Evolutionary conservation across 768 basidiomycete genomes (phyloP), one percentile per base, ranked within the genome.

Genomic region (Russula foetens): DNA sequence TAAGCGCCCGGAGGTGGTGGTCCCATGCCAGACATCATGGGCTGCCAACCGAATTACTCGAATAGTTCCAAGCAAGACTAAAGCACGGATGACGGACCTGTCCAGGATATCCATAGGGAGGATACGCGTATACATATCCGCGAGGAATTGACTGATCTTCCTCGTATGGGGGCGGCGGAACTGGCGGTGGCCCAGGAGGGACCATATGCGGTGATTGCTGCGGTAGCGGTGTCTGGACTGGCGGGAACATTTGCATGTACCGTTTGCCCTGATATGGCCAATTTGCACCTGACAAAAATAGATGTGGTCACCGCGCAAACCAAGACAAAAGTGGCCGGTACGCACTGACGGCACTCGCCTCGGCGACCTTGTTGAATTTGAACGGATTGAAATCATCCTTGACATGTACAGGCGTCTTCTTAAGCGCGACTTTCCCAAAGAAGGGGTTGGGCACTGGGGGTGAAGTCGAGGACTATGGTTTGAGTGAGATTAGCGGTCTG

Each of bases 321-420:
- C n/a, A 12, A 28, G 24, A 63, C 6, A 48, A 29, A 17, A 26
- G 12, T 53, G 28, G 56, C 44, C 7, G 39, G 26, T 15, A 82
- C 92, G 67, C 71, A 95, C 93, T 73, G 63, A 92, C 81, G 69
- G 83, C 79, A 26, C 81, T 73, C 7, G 93, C 83, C 56, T 91
- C 90, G 8, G 77, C 81, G 28, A 93, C 84, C 71, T 91, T 91
- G 69, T 82, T 81, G 68, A 87, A 83, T 75, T 91, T 92, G 83
- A 96, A 97, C 17, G 96, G 94, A 71, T 95, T 97, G 71, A 99
- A 99, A 70, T 98, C 96, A 67, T 97, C 92, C 75, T 96, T 92
- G 72, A 96, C 82, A 70, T 92, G 88, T 38, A 95, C 87, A 24
- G 83, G 79, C 3, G 80, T 81, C 75, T 88, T 90, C 79, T 92